phyloP scores from a whole-genome alignment of 352 stramenopile genomes.

The Peronospora farinosa region DNA sequence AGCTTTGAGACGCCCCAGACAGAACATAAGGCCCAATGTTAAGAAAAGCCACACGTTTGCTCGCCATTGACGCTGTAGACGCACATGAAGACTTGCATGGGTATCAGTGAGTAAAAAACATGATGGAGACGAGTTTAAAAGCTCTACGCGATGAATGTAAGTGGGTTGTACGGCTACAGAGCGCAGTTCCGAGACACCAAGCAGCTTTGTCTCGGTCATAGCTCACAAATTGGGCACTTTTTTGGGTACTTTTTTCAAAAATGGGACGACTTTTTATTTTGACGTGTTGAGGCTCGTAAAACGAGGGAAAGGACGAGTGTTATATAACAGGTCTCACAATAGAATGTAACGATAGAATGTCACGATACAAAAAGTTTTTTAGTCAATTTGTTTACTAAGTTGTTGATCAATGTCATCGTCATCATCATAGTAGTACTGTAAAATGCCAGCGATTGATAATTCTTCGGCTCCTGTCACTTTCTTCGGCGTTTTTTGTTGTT shows the following conservation, averaged over 20 bases:
- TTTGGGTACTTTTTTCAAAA: conserved; percentile 6
- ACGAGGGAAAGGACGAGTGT: too few species aligned
- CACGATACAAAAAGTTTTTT: too few species aligned
- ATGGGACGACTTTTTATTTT: neutral
- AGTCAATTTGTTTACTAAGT: too few species aligned
- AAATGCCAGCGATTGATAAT: neutral
- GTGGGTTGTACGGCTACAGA: conserved; percentile 52
- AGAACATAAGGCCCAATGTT: conserved; percentile 22
- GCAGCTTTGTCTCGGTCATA: conserved; percentile 17
- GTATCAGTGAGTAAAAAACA: neutral
- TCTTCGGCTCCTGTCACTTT: neutral
- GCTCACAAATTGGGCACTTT: conserved; percentile 4
- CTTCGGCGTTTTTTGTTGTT: neutral
- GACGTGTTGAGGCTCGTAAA: neutral
- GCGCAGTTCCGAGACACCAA: conserved; percentile 29
- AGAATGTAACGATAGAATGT: too few species aligned
- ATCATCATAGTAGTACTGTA: too few species aligned
- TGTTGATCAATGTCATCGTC: neutral
- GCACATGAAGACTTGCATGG: conserved; percentile 9
- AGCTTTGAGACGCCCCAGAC: conserved; percentile 8
- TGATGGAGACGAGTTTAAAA: conserved; percentile 2
- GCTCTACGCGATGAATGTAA: conserved; percentile 37
- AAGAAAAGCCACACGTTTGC: conserved; percentile 35
- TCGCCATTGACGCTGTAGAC: conserved; percentile 28
- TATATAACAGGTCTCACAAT: too few species aligned